Evolutionary conservation across 1,139 yeast species (phyloP).

Genomic region (Yamadazyma triangularis): DNA sequence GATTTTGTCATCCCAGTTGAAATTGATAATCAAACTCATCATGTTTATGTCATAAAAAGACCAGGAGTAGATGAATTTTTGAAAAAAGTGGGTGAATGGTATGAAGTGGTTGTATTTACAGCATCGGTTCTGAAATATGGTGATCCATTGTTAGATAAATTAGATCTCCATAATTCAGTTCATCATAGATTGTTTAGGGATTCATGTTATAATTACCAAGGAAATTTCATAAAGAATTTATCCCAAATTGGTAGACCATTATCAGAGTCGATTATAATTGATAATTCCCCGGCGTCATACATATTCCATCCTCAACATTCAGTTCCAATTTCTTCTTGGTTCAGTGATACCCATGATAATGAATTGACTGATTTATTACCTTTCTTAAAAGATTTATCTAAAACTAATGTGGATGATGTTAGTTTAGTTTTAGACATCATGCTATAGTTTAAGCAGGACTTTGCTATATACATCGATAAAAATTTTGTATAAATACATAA

Average conservation of each 20-base stretch:
- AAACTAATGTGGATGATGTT: constrained; percentile 70
- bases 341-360: constrained; percentile 95
- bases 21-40: constrained; percentile 87
- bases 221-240: constrained; percentile 89
- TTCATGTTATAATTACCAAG: constrained; percentile 59
- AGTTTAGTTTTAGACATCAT: constrained; percentile 74
- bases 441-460: constrained; percentile 15
- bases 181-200: constrained; percentile 95
- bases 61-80: constrained; percentile 98
- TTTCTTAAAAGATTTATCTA: constrained; percentile 77
- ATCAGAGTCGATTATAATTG: constrained; percentile 80
- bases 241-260: constrained; percentile 93
- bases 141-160: constrained; percentile 85
- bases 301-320: constrained; percentile 97
- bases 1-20: constrained; percentile 87
- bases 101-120: constrained; percentile 93
- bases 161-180: constrained; percentile 67
- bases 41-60: constrained; percentile 91
- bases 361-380: constrained; percentile 91
- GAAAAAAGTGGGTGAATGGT: constrained; percentile 75
- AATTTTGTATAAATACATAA: no score
- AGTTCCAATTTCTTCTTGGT: constrained; percentile 97
- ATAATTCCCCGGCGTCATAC: constrained; percentile 96
- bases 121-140: constrained; percentile 96
- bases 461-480: no score